These are phyloP conservation scores for Yarrowia sp. DNA, from an alignment of 805 yeast species.

Conservation along the genomic window DNA sequence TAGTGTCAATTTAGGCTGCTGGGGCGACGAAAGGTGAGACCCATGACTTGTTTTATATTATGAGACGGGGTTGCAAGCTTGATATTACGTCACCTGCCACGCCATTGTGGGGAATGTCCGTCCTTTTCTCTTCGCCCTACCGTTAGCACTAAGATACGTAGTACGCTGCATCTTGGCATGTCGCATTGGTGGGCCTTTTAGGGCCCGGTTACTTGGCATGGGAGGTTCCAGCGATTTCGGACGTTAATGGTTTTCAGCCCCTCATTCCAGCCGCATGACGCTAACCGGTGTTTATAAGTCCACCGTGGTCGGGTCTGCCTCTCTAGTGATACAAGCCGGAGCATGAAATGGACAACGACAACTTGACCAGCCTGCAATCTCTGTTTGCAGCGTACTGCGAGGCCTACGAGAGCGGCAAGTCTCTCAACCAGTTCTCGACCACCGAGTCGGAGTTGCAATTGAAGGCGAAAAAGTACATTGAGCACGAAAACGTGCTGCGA, in stretches of 20 bases:
- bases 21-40: neutral
- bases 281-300: constrained; percentile 1
- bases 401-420: neutral
- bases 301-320: neutral
- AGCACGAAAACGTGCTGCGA: neutral
- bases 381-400: constrained; percentile 7
- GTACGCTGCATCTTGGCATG: neutral
- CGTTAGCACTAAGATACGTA: neutral
- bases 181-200: neutral
- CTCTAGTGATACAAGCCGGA: neutral
- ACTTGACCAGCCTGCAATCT: neutral
- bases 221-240: neutral
- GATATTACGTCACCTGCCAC: neutral
- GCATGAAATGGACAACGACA: constrained; percentile 4
- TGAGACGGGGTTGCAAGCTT: neutral
- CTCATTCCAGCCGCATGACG: constrained; percentile 14
- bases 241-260: constrained; percentile 4
- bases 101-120: neutral
- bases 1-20: constrained; percentile 2
- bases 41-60: neutral
- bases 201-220: neutral
- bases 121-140: neutral
- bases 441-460: neutral
- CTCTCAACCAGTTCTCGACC: neutral
- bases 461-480: constrained; percentile 18